Evolutionary conservation across 495 filamentous ascomycete species (phyloP).

Genomic region (Chaetomium fimeti): DNA sequence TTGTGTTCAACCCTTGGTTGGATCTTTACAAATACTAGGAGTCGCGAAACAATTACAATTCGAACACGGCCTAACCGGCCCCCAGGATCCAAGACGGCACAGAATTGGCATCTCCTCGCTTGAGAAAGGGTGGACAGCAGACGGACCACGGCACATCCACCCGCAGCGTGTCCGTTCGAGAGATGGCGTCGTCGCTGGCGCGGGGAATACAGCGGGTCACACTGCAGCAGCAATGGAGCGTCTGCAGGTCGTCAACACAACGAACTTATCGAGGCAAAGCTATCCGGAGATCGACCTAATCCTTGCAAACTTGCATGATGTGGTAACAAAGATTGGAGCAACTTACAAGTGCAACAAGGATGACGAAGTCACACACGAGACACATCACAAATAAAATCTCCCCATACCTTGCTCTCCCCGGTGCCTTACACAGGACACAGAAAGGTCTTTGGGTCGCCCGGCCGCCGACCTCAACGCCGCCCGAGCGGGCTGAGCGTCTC

Average conservation of each 20-base stretch:
- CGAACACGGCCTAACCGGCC: too few relatives aligned
- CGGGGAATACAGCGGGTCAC: background rate
- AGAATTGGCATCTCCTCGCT: background rate
- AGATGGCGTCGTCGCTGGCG: background rate
- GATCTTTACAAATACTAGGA: too few relatives aligned
- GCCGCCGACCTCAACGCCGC: constrained; percentile 7
- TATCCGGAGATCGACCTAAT: constrained; percentile 16
- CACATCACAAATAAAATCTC: background rate
- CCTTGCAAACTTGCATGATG: constrained; percentile 9
- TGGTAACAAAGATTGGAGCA: background rate
- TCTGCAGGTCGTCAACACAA: background rate
- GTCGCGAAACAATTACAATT: too few relatives aligned
- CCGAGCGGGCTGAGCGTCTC: background rate
- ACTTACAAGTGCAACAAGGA: too few relatives aligned
- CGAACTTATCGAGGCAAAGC: background rate
- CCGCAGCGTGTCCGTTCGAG: background rate
- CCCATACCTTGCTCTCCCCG: background rate
- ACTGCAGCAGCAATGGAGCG: constrained; percentile 14
- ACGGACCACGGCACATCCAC: constrained; percentile 14
- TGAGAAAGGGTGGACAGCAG: background rate
- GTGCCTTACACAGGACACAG: background rate
- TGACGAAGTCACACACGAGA: too few relatives aligned
- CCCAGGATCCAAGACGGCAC: background rate
- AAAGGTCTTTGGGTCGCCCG: constrained; percentile 8
- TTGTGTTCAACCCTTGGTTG: background rate